phyloP scores from a whole-genome alignment of 208 protist species.

The Vickermania ingenoplastis region DNA sequence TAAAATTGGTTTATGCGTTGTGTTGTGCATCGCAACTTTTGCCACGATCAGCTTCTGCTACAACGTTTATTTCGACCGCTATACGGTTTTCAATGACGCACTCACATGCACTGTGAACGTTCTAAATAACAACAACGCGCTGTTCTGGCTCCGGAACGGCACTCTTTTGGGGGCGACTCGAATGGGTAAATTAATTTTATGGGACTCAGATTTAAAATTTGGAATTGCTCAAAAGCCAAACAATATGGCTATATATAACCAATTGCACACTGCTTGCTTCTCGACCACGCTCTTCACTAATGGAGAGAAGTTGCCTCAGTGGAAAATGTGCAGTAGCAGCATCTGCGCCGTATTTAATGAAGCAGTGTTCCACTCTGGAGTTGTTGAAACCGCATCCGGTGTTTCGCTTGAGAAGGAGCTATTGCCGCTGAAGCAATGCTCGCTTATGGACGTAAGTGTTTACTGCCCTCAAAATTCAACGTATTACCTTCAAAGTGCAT shows the following conservation, averaged over 20 bases:
- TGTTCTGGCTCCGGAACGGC: constrained; percentile 69
- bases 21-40: constrained; percentile 42
- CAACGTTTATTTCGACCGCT: constrained; percentile 63
- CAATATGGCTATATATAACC: constrained; percentile 22
- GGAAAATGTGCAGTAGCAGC: constrained; percentile 62
- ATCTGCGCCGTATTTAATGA: constrained; percentile 76
- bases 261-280: constrained; percentile 20
- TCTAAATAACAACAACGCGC: constrained; percentile 16
- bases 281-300: constrained; percentile 14
- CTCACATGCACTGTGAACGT: constrained; percentile 48
- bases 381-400: constrained; percentile 34
- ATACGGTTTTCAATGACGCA: constrained; percentile 44
- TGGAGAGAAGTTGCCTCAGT: constrained; percentile 27
- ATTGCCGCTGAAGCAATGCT: constrained; percentile 55
- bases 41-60: constrained; percentile 62
- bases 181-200: constrained; percentile 64
- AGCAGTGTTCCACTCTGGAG: constrained; percentile 12
- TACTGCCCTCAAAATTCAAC: constrained; percentile 54
- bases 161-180: constrained; percentile 63
- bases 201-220: constrained; percentile 79
- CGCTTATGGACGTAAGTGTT: constrained; percentile 30
- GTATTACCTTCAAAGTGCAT: constrained; percentile 57
- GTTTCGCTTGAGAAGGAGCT: constrained; percentile 24
- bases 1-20: constrained; percentile 24
- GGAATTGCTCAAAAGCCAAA: constrained; percentile 28